phyloP scores from a whole-genome alignment of 2,329 filamentous ascomycete genomes.

The Scedosporium minutisporum region DNA sequence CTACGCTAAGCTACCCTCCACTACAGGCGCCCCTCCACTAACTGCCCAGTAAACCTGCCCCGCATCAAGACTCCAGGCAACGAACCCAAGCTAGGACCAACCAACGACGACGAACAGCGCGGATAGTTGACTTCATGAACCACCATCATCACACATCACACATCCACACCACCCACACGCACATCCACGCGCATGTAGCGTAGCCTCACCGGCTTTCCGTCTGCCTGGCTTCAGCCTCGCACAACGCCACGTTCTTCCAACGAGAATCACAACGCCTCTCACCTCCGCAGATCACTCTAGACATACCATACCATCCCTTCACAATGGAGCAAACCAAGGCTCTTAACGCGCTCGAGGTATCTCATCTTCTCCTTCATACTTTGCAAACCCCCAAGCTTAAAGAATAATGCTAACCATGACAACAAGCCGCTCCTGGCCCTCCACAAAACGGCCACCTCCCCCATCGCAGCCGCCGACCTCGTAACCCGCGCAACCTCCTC shows the following conservation, averaged over 20 bases:
- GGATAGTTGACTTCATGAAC: no score
- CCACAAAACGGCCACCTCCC: slow-evolving; percentile 74
- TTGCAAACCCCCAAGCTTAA: slow-evolving; percentile 12
- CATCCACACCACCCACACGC: neutral
- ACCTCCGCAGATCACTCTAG: neutral
- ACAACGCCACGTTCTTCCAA: neutral
- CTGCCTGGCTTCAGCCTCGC: neutral
- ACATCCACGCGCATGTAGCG: neutral
- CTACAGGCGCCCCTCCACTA: neutral
- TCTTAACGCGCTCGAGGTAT: slow-evolving; percentile 52
- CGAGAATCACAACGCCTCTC: neutral
- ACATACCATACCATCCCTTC: neutral
- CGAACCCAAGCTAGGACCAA: neutral
- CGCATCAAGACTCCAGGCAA: neutral
- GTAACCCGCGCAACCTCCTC: slow-evolving; percentile 82
- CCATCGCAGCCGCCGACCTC: slow-evolving; percentile 76
- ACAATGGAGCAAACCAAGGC: slow-evolving; percentile 66
- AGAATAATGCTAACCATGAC: slow-evolving; percentile 22
- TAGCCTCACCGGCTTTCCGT: neutral
- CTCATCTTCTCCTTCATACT: neutral
- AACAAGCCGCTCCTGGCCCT: slow-evolving; percentile 77
- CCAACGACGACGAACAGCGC: neutral
- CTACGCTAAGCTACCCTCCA: neutral
- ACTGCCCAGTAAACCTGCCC: neutral
- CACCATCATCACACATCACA: neutral